Evolutionary conservation across 2,329 filamentous ascomycete genomes (phyloP).

Genomic region (Trichoderma sp.): DNA sequence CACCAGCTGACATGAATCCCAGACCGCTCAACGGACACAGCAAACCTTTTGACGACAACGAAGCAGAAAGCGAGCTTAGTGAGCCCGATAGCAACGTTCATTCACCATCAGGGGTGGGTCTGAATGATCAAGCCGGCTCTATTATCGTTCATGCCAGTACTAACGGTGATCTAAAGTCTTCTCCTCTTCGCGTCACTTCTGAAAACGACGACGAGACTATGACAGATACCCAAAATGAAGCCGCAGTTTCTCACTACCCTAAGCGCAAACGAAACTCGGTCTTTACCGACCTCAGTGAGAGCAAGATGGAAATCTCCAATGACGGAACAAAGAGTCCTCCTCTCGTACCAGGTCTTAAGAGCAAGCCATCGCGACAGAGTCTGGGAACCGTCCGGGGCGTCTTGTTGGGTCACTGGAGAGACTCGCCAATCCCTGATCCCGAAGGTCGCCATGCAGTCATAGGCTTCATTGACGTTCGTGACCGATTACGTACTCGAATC

Average conservation of each 20-base stretch:
- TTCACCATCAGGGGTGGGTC: conserved; percentile 38
- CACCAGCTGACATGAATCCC: conserved; percentile 27
- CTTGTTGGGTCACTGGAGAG: conserved; percentile 59
- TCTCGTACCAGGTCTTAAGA: conserved; percentile 25
- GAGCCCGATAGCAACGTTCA: conserved; percentile 37
- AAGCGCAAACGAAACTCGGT: conserved; percentile 57
- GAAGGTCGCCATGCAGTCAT: conserved; percentile 57
- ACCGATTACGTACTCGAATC: conserved; percentile 59
- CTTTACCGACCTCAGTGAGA: conserved; percentile 50
- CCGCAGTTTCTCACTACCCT: conserved; percentile 42
- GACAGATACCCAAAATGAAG: conserved; percentile 42
- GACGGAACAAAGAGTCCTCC: conserved; percentile 34
- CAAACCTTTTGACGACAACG: conserved; percentile 38
- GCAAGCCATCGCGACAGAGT: conserved; percentile 32
- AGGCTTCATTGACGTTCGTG: conserved; percentile 61
- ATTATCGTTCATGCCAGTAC: conserved; percentile 50
- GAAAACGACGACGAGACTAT: conserved; percentile 45
- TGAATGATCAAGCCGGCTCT: conserved; percentile 49
- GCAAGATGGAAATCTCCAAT: conserved; percentile 42
- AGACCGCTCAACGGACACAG: conserved; percentile 33
- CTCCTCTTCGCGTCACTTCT: conserved; percentile 35
- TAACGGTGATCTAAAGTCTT: conserved; percentile 39
- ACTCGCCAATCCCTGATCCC: conserved; percentile 50
- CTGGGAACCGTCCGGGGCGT: conserved; percentile 44
- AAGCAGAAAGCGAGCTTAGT: conserved; percentile 47